Evolutionary conservation across 139 green algal genomes (phyloP), one percentile per base, ranked within the genome.

Genomic region (Chlorella ohadii): DNA sequence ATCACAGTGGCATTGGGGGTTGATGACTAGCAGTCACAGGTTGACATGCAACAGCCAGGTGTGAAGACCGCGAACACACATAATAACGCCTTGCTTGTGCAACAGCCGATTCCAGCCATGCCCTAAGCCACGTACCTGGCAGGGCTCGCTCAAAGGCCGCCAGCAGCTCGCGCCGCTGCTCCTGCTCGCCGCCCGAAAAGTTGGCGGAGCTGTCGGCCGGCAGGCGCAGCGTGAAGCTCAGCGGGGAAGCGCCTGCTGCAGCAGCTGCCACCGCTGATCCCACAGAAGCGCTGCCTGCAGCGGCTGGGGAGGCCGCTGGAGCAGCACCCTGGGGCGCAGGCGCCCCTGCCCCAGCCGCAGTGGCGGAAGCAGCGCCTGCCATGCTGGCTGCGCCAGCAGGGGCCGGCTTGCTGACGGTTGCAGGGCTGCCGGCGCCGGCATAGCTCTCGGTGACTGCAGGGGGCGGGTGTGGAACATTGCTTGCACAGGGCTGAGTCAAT

Each of bases 161-260:
- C 39, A 83, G 39, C 28, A 83, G 78, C 39, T 75, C n/a, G 28
- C n/a, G 63, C 39, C 63, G 78, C 61, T 65, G 78, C 63, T 83
- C 63, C 39, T 83, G 12, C 63, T 39, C 39, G 63, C 19, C 20
- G 28, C 34, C 51, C 20, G 51, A 20, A 44, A 72, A 61, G 33
- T 55, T 65, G 76, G 27, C 36, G 47, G 78, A n/a, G 16, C 39
- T 51, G 17, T 74, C 39, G 3, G 63, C 76, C 12, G 76, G 59
- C 57, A 82, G 22, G 11, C 59, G 56, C 34, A 82, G 76, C 17
- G 59, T 82, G 76, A 72, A 82, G 59, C 27, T 72, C 15, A 82
- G 76, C 6, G 76, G 59, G 36, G 57, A 82, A 27, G 57, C 59
- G 22, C 51, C 59, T 0, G 76, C 76, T 2, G 59, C 39, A 4